Evolutionary conservation across 2,329 filamentous ascomycete species (phyloP).

Genomic region (Zymoseptoria passerinii): DNA sequence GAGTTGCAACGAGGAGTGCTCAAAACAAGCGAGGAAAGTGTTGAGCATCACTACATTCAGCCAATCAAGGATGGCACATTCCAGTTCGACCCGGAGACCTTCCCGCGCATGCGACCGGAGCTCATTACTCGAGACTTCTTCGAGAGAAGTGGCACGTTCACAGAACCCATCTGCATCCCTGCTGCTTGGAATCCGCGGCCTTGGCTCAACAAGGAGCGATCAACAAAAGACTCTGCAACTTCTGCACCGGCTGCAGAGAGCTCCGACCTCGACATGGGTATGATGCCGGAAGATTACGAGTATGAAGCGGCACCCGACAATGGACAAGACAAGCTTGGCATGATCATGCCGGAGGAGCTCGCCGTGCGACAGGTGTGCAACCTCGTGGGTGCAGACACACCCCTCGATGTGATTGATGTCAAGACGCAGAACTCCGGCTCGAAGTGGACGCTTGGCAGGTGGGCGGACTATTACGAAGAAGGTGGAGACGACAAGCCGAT

Average conservation of each 20-base stretch:
- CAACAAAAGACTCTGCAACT: not conserved
- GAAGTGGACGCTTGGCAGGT: constrained; percentile 57
- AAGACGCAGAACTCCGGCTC: constrained; percentile 60
- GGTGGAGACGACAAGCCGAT: constrained; percentile 52
- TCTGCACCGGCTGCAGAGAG: constrained; percentile 12
- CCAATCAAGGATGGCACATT: constrained; percentile 58
- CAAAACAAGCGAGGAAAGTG: constrained; percentile 55
- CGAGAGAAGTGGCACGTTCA: constrained; percentile 55
- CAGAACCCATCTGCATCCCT: constrained; percentile 59
- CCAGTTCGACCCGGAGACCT: constrained; percentile 52
- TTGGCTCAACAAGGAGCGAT: constrained; percentile 21
- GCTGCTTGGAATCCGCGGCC: constrained; percentile 51
- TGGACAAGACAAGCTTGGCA: constrained; percentile 57
- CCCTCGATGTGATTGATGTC: constrained; percentile 60
- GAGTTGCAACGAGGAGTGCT: constrained; percentile 58
- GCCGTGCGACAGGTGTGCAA: constrained; percentile 57
- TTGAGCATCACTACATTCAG: constrained; percentile 60
- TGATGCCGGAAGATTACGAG: constrained; percentile 35
- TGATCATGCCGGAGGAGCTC: constrained; percentile 58
- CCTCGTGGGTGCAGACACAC: constrained; percentile 54
- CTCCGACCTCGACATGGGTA: constrained; percentile 19
- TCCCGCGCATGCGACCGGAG: constrained; percentile 56
- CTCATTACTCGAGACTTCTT: constrained; percentile 56
- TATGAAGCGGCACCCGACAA: constrained; percentile 46
- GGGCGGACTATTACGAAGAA: constrained; percentile 61